These are phyloP conservation scores for Microdochium paspali DNA, from an alignment of 2,329 filamentous ascomycete species.

Conservation along the genomic window DNA sequence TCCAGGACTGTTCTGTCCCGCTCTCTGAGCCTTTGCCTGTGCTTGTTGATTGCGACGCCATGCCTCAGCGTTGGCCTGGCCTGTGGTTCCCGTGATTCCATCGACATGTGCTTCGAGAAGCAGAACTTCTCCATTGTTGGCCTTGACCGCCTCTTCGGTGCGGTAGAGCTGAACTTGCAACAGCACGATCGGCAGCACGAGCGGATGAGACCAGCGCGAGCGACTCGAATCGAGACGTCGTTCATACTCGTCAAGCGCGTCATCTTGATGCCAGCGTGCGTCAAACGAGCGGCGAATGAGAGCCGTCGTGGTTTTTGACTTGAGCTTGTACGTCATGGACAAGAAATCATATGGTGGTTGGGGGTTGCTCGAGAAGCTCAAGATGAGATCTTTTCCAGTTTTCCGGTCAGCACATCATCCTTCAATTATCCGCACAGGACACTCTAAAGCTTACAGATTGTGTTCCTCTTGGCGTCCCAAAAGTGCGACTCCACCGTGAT, in stretches of 20 bases:
- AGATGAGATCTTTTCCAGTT: constrained; percentile 24
- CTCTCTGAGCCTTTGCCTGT: constrained; percentile 2
- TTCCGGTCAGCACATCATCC: too few species aligned
- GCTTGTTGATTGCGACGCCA: constrained; percentile 6
- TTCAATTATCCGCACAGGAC: too few species aligned
- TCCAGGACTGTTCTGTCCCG: constrained; percentile 5
- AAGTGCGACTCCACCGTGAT: constrained; percentile 18
- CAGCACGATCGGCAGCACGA: constrained; percentile 34
- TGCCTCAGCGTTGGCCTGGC: constrained; percentile 13
- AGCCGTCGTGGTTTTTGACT: constrained; percentile 26
- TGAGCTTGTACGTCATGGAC: constrained; percentile 33
- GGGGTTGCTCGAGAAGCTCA: constrained; percentile 33
- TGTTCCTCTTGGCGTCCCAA: constrained; percentile 17
- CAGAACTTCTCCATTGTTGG: constrained; percentile 31
- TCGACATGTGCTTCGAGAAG: constrained; percentile 31
- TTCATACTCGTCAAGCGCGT: constrained; percentile 36
- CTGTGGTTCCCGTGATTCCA: constrained; percentile 26
- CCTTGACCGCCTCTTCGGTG: constrained; percentile 31
- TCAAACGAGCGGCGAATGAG: constrained; percentile 33
- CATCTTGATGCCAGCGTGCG: constrained; percentile 27
- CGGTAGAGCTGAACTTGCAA: constrained; percentile 35
- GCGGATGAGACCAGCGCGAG: constrained; percentile 33
- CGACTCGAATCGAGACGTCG: constrained; percentile 32
- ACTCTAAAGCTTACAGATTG: constrained; percentile 18
- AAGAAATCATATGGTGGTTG: constrained; percentile 36